Conservation (phyloP, 2,329 filamentous ascomycete species). For the Hymenoscyphus linearis region DNA sequence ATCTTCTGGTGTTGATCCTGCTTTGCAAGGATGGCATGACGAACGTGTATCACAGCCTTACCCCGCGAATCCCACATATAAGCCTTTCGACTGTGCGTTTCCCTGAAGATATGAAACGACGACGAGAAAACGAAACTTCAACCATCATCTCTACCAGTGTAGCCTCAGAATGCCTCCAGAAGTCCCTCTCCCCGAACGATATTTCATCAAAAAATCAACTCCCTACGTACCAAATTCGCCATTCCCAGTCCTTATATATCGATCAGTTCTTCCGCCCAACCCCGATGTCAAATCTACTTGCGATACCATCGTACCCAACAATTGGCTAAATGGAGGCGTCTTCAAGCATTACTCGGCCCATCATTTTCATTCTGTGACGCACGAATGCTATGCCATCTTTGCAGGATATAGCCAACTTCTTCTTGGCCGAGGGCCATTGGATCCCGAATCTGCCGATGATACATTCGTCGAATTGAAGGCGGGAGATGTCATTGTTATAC, state of each 20-base stretch:
- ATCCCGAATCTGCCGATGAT: constrained; percentile 15
- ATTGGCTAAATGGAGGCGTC: constrained; percentile 31
- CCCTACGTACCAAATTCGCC: constrained; percentile 31
- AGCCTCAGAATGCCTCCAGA: constrained; percentile 10
- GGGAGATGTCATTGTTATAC: constrained; percentile 34
- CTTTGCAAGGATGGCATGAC: not conserved
- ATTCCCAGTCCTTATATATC: constrained; percentile 34
- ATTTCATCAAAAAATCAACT: constrained; percentile 21
- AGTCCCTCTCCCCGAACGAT: constrained; percentile 12
- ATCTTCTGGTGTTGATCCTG: not conserved
- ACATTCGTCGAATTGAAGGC: constrained; percentile 17
- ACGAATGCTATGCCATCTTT: constrained; percentile 35
- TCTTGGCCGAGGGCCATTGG: constrained; percentile 30
- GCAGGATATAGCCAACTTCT: constrained; percentile 28
- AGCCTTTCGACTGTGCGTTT: not conserved
- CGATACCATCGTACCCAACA: constrained; percentile 27
- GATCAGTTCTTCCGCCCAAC: constrained; percentile 27
- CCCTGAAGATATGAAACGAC: not conserved
- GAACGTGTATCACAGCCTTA: not conserved
- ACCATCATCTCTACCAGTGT: not conserved
- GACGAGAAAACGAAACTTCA: too few relatives aligned
- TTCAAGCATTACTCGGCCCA: constrained; percentile 22
- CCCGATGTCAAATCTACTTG: constrained; percentile 23
- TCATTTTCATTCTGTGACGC: constrained; percentile 34
- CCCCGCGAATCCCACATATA: not conserved